These are phyloP conservation scores for Leucaena leucocephala DNA, from an alignment of 306 rosid species.

Conservation along the genomic window DNA sequence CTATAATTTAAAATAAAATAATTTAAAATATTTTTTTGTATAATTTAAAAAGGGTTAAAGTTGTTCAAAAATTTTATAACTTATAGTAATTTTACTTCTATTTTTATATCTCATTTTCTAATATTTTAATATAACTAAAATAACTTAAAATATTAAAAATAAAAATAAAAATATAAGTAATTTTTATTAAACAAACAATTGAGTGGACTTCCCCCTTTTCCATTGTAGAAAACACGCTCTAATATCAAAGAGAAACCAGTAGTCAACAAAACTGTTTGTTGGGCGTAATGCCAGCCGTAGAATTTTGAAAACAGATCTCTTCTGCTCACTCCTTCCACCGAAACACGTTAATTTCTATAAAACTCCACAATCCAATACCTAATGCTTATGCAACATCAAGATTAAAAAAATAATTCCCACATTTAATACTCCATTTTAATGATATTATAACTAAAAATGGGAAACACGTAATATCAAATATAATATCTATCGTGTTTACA, in stretches of 20 bases:
- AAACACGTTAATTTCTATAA: conserved; percentile 19
- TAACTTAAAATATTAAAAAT: too few relatives aligned
- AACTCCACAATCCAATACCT: conserved; percentile 23
- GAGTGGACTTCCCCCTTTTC: too few relatives aligned
- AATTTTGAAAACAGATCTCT: conserved; percentile 42
- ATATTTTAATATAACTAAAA: too few relatives aligned
- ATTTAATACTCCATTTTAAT: background rate
- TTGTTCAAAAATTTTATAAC: too few relatives aligned
- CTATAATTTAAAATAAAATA: too few relatives aligned
- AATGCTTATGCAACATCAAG: conserved; percentile 24
- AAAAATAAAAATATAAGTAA: too few relatives aligned
- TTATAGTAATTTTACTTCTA: too few relatives aligned
- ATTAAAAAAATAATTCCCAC: background rate
- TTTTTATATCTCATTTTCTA: too few relatives aligned
- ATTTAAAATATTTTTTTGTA: too few relatives aligned
- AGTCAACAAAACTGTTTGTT: conserved; percentile 48
- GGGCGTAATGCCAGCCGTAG: conserved; percentile 63
- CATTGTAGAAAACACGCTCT: too few relatives aligned
- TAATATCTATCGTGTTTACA: background rate
- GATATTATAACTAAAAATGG: background rate
- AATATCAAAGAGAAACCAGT: conserved; percentile 1
- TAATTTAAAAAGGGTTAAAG: too few relatives aligned
- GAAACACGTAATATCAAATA: background rate
- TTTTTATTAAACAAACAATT: too few relatives aligned
- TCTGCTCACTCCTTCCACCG: conserved; percentile 23